Base-by-base conservation (phyloP, 2,329 filamentous ascomycete genomes). In the Juglanconis oblonga region DNA sequence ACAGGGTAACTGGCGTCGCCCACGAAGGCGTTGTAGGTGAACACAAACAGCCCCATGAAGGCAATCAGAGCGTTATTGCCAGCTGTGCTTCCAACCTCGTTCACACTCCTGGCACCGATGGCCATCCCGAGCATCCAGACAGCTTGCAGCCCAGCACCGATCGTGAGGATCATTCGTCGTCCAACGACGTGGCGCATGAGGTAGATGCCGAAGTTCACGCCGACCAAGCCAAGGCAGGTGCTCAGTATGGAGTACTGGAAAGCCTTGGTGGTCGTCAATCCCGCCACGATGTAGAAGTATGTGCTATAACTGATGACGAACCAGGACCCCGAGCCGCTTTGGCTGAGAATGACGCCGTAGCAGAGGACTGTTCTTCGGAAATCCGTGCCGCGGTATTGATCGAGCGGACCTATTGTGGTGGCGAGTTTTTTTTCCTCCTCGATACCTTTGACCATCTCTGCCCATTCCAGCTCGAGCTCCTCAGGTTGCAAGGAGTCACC, bases 211-310 rank as follows among this genome's bases (percentile, higher is more conserved):
- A 79, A 57, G 53, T 81, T 79, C 42, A 80, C 77, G 0, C 78
- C 79, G 7, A 81, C 50, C 49, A 82, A 77, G 2, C 79, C 79
- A 24, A 82, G 66, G 56, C 77, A 81, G 4, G 76, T 78, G 61
- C 77, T 79, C 74, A 83, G 77, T 52, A 83, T 76, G 7, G 74
- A 74, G 66, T 76, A 82, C 50, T 77, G 73, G 68, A 83, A 83
- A 1, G 79, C 72, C 31, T 79, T 72, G 33, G 73, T 67, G 33
- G 79, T 72, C 4, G 66, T 64, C 35, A 76, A 64, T 1, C 77
- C 77, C 2, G 74, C 72, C 0, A 79, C 73, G 29, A 72, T 73
- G 66, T 78, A 72, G 67, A 79, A 82, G 66, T 81, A 82, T 3
- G 79, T 81, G 6, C 75, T 70, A 62, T 82, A 82, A 45, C 73